Evolutionary conservation across 1,284 basidiomycete species (phyloP).

Genomic region (Apiotrichum veenhuisii): DNA sequence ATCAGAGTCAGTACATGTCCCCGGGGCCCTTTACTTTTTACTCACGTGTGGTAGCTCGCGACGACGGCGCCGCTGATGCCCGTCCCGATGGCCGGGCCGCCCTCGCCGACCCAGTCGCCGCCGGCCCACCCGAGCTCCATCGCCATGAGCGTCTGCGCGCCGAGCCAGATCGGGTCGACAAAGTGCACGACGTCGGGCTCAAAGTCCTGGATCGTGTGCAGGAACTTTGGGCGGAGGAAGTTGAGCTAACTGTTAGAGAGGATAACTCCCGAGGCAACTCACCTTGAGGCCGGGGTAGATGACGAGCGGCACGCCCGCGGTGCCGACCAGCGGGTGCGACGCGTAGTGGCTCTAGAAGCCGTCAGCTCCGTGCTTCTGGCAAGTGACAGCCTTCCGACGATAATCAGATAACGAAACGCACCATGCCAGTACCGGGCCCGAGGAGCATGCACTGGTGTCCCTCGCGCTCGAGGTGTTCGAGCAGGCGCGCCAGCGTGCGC

Average conservation of each 20-base stretch:
- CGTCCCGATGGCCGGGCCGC: slow-evolving; percentile 43
- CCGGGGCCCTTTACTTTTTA: background rate
- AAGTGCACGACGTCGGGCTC: slow-evolving; percentile 57
- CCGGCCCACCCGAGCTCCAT: slow-evolving; percentile 52
- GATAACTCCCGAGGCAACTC: background rate
- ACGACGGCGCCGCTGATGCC: slow-evolving; percentile 53
- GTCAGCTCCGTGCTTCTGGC: background rate
- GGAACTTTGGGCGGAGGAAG: slow-evolving; percentile 57
- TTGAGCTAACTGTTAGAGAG: slow-evolving; percentile 49
- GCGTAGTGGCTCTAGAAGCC: slow-evolving; percentile 51
- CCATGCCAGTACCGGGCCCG: slow-evolving; percentile 55
- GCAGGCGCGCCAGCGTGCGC: slow-evolving; percentile 55
- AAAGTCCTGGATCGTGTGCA: slow-evolving; percentile 51
- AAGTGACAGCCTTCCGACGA: too few species aligned
- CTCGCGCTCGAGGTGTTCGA: slow-evolving; percentile 56
- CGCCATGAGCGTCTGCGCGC: slow-evolving; percentile 51
- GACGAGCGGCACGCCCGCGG: slow-evolving; percentile 56
- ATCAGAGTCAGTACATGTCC: background rate
- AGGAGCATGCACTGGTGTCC: slow-evolving; percentile 57
- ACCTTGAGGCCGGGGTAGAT: slow-evolving; percentile 56
- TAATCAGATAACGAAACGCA: too few species aligned
- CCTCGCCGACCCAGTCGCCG: slow-evolving; percentile 40
- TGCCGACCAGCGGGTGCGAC: slow-evolving; percentile 56
- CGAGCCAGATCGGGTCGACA: slow-evolving; percentile 59
- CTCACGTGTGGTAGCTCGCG: slow-evolving; percentile 56